Evolutionary conservation across 495 filamentous ascomycete species (phyloP).

Genomic region (Penicillium lagena): DNA sequence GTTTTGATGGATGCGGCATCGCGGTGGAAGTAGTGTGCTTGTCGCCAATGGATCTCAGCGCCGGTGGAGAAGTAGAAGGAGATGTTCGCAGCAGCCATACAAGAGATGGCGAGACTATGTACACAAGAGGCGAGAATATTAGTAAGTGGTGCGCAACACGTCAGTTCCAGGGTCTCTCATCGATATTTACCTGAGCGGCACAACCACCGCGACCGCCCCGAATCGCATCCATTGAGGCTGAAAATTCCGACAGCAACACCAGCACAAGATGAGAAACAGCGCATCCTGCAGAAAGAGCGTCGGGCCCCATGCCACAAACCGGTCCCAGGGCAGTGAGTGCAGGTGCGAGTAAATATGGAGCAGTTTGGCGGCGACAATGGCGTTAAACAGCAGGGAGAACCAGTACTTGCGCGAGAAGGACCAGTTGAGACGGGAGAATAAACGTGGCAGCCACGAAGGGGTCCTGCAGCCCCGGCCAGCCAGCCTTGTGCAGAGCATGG

Average conservation of each 20-base stretch:
- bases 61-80: slow-evolving; percentile 24
- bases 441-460: slow-evolving; percentile 1
- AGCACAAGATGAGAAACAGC: slow-evolving; percentile 17
- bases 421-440: slow-evolving; percentile 25
- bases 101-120: slow-evolving; percentile 15
- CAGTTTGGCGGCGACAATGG: slow-evolving; percentile 27
- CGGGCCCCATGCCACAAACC: slow-evolving; percentile 31
- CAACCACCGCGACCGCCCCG: slow-evolving; percentile 10
- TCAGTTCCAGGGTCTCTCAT: not conserved
- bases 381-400: slow-evolving; percentile 27
- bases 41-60: slow-evolving; percentile 28
- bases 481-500: too few species aligned
- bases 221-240: slow-evolving; percentile 17
- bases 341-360: slow-evolving; percentile 34
- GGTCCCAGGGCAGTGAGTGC: slow-evolving; percentile 20
- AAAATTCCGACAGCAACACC: slow-evolving; percentile 14
- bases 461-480: not conserved
- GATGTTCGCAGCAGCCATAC: slow-evolving; percentile 20
- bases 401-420: slow-evolving; percentile 26
- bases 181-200: slow-evolving; percentile 22
- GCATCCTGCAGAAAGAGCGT: slow-evolving; percentile 37
- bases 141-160: not conserved
- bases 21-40: slow-evolving; percentile 18
- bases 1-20: slow-evolving; percentile 19
- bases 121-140: too few species aligned